A percentile compares a stretch with the other conserved stretches of the same genome.
These are phyloP conservation scores for Cordyceps farinosa DNA, from an alignment of 2,329 filamentous ascomycete species.

Conservation along the genomic window DNA sequence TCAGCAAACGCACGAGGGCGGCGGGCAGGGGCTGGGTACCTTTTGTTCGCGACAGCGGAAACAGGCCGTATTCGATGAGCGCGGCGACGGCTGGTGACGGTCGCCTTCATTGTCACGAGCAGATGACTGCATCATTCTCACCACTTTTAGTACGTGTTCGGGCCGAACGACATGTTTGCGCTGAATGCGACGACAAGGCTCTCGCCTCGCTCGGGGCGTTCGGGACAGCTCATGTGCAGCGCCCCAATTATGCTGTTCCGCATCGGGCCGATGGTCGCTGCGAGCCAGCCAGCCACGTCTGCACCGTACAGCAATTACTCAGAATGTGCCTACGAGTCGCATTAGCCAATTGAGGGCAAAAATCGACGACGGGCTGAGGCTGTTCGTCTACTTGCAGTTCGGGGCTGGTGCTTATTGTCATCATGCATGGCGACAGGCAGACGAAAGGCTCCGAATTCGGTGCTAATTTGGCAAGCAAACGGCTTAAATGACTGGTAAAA, in stretches of 20 bases:
- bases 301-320: background rate
- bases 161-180: background rate
- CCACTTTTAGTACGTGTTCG: background rate
- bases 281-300: background rate
- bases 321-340: no score
- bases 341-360: no score
- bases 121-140: background rate
- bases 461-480: no score
- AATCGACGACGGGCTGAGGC: no score
- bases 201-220: background rate
- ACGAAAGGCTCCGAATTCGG: background rate
- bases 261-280: constrained; percentile 4
- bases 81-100: background rate
- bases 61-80: background rate
- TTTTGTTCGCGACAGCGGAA: constrained; percentile 11
- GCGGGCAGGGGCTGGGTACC: background rate
- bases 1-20: background rate
- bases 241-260: background rate
- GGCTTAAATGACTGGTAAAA: no score
- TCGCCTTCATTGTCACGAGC: background rate
- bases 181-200: background rate
- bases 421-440: background rate
- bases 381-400: background rate
- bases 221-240: background rate
- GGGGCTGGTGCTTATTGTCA: background rate